Conservation (phyloP, 1,284 basidiomycete genomes). For the Trametes pubescens region DNA sequence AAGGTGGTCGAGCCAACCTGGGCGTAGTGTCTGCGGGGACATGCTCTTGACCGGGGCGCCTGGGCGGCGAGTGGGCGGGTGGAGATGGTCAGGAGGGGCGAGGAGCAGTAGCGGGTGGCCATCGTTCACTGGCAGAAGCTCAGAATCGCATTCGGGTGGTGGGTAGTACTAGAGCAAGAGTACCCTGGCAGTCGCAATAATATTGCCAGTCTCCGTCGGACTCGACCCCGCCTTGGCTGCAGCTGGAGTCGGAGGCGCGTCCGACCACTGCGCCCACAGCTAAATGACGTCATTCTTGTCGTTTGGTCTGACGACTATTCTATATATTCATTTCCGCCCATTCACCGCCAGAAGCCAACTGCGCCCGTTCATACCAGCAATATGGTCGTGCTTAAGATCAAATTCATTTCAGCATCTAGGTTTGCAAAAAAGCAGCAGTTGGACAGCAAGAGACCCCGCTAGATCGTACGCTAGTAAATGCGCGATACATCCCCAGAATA, state of each 20-base stretch:
- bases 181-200: too few species aligned
- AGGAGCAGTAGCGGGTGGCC: conserved; percentile 8
- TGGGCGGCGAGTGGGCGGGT: conserved; percentile 3
- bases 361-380: background rate
- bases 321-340: background rate
- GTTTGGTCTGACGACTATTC: background rate
- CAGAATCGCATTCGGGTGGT: background rate
- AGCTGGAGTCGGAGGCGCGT: background rate
- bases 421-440: background rate
- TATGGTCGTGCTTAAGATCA: too few species aligned
- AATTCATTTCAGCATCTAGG: background rate
- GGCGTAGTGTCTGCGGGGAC: conserved; percentile 34
- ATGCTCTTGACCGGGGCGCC: conserved; percentile 2
- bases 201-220: too few species aligned
- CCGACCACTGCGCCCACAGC: background rate
- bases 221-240: background rate
- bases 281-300: conserved; percentile 18
- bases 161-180: too few species aligned
- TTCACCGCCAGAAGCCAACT: too few species aligned
- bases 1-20: conserved; percentile 40
- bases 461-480: background rate
- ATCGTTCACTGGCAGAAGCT: background rate
- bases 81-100: conserved; percentile 5
- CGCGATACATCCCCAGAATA: too few species aligned
- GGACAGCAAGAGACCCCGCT: background rate